Evolutionary conservation across 768 basidiomycete genomes (phyloP).

Genomic region (Exidia glandulosa): DNA sequence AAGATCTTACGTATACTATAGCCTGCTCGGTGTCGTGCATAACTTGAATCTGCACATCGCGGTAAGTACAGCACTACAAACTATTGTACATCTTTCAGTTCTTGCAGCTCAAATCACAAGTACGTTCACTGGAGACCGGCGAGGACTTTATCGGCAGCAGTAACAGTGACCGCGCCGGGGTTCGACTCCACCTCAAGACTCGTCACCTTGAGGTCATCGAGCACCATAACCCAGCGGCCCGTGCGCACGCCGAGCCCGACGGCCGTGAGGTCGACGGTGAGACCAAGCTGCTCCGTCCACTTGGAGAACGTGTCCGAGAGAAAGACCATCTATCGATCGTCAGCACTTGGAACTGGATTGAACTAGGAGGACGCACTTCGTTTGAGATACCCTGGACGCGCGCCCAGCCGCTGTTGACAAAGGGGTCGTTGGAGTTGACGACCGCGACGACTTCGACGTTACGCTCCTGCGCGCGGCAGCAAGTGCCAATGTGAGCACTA

Average conservation of each 20-base stretch:
- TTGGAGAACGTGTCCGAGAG: constrained; percentile 43
- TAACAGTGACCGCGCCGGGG: constrained; percentile 39
- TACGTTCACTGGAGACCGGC: too few relatives aligned
- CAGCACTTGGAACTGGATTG: not conserved
- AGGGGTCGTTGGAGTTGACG: constrained; percentile 11
- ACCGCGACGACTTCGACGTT: constrained; percentile 15
- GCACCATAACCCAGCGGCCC: constrained; percentile 28
- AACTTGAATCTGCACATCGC: too few relatives aligned
- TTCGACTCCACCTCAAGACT: constrained; percentile 36
- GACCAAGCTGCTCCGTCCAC: constrained; percentile 41
- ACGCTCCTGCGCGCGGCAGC: constrained; percentile 26
- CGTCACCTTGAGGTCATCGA: constrained; percentile 16
- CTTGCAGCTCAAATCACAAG: too few relatives aligned
- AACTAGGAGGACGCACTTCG: constrained; percentile 6
- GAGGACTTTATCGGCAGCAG: constrained; percentile 47
- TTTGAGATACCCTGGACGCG: constrained; percentile 12
- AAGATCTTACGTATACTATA: too few relatives aligned
- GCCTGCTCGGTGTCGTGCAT: too few relatives aligned
- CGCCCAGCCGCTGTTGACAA: constrained; percentile 18
- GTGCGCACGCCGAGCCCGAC: constrained; percentile 50
- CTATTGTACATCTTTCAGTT: too few relatives aligned
- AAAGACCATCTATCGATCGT: constrained; percentile 36
- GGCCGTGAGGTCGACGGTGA: constrained; percentile 6
- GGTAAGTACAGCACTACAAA: too few relatives aligned
- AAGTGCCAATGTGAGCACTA: constrained; percentile 19